Conservation (phyloP, 2,329 filamentous ascomycete genomes). For the Colletotrichum somersetense region DNA sequence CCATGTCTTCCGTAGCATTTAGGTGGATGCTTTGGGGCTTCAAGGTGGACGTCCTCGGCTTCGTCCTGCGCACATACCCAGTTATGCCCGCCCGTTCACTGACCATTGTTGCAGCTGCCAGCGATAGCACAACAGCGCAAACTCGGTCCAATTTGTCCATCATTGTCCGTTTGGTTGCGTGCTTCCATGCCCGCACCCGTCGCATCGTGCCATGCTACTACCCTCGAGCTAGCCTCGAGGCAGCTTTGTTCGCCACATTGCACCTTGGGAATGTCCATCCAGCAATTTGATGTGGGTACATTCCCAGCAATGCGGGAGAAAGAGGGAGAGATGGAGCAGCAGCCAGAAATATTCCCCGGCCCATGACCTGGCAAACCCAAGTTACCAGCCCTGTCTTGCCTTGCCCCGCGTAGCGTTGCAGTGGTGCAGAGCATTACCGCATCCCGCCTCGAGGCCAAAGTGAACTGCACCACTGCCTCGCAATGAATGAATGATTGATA, state of each 20-base stretch:
- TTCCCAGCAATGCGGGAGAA: background rate
- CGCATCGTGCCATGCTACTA: background rate
- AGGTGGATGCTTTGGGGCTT: background rate
- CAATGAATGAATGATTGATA: background rate
- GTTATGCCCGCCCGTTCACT: background rate
- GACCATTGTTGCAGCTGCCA: background rate
- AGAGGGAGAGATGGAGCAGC: background rate
- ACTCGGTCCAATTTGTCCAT: conserved; percentile 18
- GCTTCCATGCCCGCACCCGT: conserved; percentile 7
- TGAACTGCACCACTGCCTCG: background rate
- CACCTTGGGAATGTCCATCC: background rate
- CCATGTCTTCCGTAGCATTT: background rate
- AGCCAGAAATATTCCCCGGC: background rate
- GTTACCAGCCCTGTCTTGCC: conserved; percentile 7
- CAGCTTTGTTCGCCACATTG: background rate
- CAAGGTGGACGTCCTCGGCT: background rate
- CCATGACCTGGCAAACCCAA: background rate
- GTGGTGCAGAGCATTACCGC: background rate
- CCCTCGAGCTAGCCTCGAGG: background rate
- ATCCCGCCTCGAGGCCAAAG: conserved; percentile 7
- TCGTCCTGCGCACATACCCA: conserved; percentile 9
- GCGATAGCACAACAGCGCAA: background rate
- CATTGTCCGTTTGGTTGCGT: conserved; percentile 25
- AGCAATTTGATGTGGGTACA: background rate
- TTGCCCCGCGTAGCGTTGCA: conserved; percentile 21